These are phyloP conservation scores for Chrysanthemum makinoi DNA, from an alignment of 129 eudicot genomes.

Conservation along the genomic window DNA sequence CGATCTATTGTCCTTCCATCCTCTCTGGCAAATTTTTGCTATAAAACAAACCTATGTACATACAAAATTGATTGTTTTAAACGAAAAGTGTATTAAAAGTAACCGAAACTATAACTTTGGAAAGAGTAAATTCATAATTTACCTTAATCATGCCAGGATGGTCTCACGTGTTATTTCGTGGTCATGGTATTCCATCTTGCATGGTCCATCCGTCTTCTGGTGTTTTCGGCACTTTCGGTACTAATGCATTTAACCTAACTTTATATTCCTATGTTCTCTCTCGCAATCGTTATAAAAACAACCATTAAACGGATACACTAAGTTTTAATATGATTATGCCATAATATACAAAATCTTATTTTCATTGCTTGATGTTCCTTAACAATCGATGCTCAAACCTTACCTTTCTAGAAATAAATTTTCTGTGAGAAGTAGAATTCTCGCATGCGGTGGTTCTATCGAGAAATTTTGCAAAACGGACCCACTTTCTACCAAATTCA, in stretches of 20 bases:
- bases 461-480: constrained; percentile 77
- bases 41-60: too few relatives aligned
- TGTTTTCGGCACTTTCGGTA: too few relatives aligned
- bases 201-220: constrained; percentile 1
- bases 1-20: too few relatives aligned
- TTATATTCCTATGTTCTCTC: too few relatives aligned
- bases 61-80: background rate
- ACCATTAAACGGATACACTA: too few relatives aligned
- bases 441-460: constrained; percentile 92
- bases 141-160: constrained; percentile 99
- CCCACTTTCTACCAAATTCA: constrained; percentile 98
- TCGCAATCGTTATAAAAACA: too few relatives aligned
- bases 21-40: too few relatives aligned
- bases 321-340: too few relatives aligned
- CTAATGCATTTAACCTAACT: too few relatives aligned
- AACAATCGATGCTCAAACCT: constrained; percentile 94
- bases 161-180: constrained; percentile 91
- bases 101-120: background rate
- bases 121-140: background rate
- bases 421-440: constrained; percentile 99
- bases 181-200: constrained; percentile 99
- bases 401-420: constrained; percentile 92
- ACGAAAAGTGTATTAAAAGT: background rate
- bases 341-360: too few relatives aligned
- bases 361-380: constrained; percentile 98